Evolutionary conservation across 2,329 filamentous ascomycete species (phyloP).

Genomic region (Acrocalymma vagum): DNA sequence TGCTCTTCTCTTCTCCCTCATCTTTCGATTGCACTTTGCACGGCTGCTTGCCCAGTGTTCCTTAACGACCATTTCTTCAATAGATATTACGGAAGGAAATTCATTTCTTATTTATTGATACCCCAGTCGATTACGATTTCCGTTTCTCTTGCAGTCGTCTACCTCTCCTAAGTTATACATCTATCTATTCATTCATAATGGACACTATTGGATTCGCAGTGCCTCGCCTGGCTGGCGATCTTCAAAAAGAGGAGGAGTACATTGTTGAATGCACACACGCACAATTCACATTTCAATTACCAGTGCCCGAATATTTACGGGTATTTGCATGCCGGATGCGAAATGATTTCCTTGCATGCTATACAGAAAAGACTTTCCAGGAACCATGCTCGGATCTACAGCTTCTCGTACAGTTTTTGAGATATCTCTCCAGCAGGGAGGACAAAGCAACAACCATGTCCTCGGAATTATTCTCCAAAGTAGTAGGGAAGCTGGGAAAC

Average conservation of each 20-base stretch:
- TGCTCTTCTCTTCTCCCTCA: no score
- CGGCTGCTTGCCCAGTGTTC: no score
- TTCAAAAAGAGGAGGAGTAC: constrained; percentile 16
- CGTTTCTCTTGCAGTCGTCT: constrained; percentile 1
- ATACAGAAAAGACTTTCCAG: constrained; percentile 9
- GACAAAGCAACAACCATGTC: constrained; percentile 13
- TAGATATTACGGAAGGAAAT: no score
- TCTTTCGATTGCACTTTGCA: no score
- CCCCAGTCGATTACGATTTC: no score
- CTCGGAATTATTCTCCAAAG: constrained; percentile 19
- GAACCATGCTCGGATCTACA: constrained; percentile 20
- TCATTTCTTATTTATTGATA: no score
- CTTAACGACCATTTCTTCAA: no score
- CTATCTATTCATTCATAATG: constrained; percentile 5
- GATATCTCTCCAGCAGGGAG: constrained; percentile 17
- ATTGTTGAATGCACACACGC: constrained; percentile 13
- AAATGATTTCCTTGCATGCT: constrained; percentile 17
- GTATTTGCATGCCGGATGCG: constrained; percentile 18
- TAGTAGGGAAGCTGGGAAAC: constrained; percentile 12
- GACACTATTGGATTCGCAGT: constrained; percentile 10
- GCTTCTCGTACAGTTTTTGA: constrained; percentile 15
- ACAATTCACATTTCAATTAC: constrained; percentile 4
- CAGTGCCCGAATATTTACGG: constrained; percentile 11
- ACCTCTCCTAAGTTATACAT: background rate
- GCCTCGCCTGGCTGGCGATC: constrained; percentile 7